Percentiles rank a stretch among this genome's conserved stretches.
These are phyloP conservation scores for Tricholoma terreum DNA, from an alignment of 768 basidiomycete species.

Conservation along the genomic window DNA sequence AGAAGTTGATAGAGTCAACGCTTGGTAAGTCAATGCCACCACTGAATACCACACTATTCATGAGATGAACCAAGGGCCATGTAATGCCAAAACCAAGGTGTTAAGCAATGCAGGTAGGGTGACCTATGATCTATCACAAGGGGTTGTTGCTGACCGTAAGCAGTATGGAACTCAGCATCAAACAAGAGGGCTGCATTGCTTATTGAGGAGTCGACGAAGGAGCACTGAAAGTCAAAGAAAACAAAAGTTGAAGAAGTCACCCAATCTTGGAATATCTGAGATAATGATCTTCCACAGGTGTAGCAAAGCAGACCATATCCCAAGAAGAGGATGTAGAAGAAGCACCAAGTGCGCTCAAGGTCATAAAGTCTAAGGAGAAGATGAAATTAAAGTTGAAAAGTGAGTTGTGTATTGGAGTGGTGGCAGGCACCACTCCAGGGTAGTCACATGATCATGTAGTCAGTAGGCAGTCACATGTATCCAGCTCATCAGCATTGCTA, in stretches of 20 bases:
- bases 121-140: background rate
- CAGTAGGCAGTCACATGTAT: too few species aligned
- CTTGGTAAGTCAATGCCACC: background rate
- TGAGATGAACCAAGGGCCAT: background rate
- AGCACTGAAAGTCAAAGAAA: background rate
- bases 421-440: too few species aligned
- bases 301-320: background rate
- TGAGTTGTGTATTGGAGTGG: too few species aligned
- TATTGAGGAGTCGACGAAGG: background rate
- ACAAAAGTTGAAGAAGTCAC: background rate
- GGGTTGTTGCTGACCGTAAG: background rate
- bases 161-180: background rate
- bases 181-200: background rate
- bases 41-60: background rate
- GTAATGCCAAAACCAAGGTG: background rate
- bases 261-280: background rate
- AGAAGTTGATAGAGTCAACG: background rate
- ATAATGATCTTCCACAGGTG: background rate
- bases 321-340: background rate
- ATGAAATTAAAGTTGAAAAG: too few species aligned
- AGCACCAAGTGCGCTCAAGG: background rate
- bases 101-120: background rate
- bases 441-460: too few species aligned
- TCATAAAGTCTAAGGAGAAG: background rate
- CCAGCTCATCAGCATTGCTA: too few species aligned